A percentile compares a stretch with the other conserved stretches of the same genome.
phyloP scores from a whole-genome alignment of 139 green algal genomes.

The Protoeuglena noctilucae region DNA sequence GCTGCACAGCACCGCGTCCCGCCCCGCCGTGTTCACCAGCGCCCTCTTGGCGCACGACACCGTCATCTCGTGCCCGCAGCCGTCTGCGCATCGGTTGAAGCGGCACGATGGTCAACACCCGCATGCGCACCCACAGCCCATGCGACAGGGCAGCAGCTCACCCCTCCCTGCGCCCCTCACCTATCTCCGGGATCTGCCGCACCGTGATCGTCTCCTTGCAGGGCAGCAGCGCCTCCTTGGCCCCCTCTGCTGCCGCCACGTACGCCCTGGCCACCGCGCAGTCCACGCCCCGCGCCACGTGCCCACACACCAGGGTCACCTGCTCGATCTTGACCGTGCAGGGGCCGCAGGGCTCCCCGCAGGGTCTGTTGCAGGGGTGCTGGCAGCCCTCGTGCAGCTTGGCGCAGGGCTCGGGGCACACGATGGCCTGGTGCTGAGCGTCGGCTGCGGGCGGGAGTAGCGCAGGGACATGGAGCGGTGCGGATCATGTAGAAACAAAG shows the following conservation, averaged over 20 bases:
- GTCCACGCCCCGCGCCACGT: neutral
- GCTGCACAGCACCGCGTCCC: no score
- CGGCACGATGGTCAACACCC: no score
- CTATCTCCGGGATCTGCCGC: no score
- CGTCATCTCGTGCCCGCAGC: neutral
- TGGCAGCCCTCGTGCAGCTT: conserved; percentile 4
- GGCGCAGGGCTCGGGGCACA: conserved; percentile 14
- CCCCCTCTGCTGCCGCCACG: no score
- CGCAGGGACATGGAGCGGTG: no score
- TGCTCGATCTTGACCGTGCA: neutral
- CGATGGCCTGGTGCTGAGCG: conserved; percentile 5
- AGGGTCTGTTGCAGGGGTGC: conserved; percentile 9
- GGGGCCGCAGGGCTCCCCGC: conserved; percentile 8
- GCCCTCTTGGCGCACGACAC: neutral
- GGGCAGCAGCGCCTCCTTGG: neutral
- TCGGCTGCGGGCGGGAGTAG: no score
- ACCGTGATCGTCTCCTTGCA: conserved; percentile 11
- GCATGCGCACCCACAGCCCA: neutral
- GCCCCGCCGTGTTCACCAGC: neutral
- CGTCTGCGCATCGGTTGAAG: neutral
- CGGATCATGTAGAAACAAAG: no score
- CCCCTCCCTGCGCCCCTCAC: no score
- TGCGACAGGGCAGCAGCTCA: conserved; percentile 8
- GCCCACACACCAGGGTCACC: conserved; percentile 10
- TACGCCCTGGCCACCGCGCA: no score